A percentile compares a stretch with the other conserved stretches of the same genome.
phyloP scores from a whole-genome alignment of 2,329 filamentous ascomycete species.

The Beauveria australis region DNA sequence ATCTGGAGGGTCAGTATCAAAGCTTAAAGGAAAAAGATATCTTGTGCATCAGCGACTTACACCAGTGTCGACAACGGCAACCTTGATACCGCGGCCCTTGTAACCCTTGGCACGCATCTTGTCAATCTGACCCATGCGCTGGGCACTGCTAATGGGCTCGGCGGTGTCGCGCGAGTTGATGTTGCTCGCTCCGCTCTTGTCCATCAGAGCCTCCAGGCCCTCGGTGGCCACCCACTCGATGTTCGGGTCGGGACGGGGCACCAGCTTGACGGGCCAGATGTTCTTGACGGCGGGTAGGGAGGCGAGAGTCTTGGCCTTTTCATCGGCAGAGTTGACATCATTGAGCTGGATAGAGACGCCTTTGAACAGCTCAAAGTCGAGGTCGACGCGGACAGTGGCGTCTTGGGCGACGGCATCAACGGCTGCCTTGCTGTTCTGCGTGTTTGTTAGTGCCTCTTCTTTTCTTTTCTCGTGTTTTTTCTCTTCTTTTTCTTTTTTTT shows the following conservation, averaged over 20 bases:
- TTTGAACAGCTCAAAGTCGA: slow-evolving; percentile 44
- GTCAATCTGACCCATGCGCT: slow-evolving; percentile 49
- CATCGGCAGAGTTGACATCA: slow-evolving; percentile 35
- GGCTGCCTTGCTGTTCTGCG: slow-evolving; percentile 30
- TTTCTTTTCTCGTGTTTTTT: too few species aligned
- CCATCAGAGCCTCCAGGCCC: slow-evolving; percentile 6
- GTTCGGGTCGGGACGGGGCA: slow-evolving; percentile 36
- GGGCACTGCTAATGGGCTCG: slow-evolving; percentile 32
- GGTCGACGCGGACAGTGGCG: slow-evolving; percentile 37
- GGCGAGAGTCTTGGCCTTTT: slow-evolving; percentile 32
- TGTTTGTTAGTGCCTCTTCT: neutral
- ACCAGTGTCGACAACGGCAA: slow-evolving; percentile 47
- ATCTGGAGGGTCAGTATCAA: slow-evolving; percentile 26
- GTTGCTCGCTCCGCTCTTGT: neutral
- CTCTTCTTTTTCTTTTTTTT: too few species aligned
- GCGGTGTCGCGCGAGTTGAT: slow-evolving; percentile 13
- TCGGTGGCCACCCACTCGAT: slow-evolving; percentile 35
- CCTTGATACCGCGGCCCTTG: slow-evolving; percentile 42
- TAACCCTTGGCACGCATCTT: slow-evolving; percentile 40
- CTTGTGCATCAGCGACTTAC: slow-evolving; percentile 27
- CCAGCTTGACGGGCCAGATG: slow-evolving; percentile 38
- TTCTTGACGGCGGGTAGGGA: slow-evolving; percentile 37
- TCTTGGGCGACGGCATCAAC: slow-evolving; percentile 29
- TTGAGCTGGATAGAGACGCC: slow-evolving; percentile 46
- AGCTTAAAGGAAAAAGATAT: too few species aligned